Evolutionary conservation across 2,329 filamentous ascomycete species (phyloP).

Genomic region (Colletotrichum musae): DNA sequence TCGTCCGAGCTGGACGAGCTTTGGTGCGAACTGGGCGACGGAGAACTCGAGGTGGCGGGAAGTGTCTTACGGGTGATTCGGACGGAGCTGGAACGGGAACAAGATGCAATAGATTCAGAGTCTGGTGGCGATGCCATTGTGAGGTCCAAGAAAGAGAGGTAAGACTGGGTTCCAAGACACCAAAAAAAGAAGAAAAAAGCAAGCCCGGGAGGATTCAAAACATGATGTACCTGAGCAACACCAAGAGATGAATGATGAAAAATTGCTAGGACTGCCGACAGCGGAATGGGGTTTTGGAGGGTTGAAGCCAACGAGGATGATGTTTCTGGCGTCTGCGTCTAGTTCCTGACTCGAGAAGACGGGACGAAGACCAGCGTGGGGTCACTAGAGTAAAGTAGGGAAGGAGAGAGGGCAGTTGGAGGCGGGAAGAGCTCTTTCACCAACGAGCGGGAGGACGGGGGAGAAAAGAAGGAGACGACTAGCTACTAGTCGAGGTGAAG

Average conservation of each 20-base stretch:
- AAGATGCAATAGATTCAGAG: conserved; percentile 48
- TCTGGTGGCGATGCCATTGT: conserved; percentile 53
- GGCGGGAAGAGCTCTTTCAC: conserved; percentile 36
- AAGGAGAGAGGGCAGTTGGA: conserved; percentile 24
- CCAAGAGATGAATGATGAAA: conserved; percentile 40
- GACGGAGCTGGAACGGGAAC: conserved; percentile 54
- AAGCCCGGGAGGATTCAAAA: conserved; percentile 51
- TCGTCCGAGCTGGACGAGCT: conserved; percentile 44
- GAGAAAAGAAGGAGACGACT: conserved; percentile 3
- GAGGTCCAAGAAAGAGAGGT: conserved; percentile 47
- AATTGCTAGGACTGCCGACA: conserved; percentile 27
- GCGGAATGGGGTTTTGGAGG: conserved; percentile 17
- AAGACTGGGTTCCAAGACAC: conserved; percentile 60
- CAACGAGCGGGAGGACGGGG: conserved; percentile 1
- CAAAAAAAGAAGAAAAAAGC: conserved; percentile 54
- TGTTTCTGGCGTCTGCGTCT: conserved; percentile 17
- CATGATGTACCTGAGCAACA: conserved; percentile 54
- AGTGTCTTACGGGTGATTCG: conserved; percentile 55
- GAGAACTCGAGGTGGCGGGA: conserved; percentile 53
- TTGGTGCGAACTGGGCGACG: conserved; percentile 42
- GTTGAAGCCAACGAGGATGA: conserved; percentile 34
- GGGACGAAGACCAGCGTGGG: conserved; percentile 31
- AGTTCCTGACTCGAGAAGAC: conserved; percentile 33
- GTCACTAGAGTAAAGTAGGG: conserved; percentile 39
- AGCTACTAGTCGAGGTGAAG: background rate